Evolutionary conservation across 2,329 filamentous ascomycete species (phyloP).

Genomic region (Dactylellina parvicollis): DNA sequence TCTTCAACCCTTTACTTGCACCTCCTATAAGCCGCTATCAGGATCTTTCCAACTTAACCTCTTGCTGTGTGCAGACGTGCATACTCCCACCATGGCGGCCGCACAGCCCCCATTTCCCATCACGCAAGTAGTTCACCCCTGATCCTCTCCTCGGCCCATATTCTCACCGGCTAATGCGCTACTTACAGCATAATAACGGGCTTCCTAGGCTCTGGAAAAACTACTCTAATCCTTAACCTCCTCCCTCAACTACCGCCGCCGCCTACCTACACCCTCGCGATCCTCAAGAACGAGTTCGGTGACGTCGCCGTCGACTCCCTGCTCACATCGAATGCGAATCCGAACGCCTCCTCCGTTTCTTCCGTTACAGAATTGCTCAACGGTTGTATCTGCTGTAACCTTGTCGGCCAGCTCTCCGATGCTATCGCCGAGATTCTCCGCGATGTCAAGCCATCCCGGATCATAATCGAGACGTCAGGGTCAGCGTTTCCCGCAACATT

Average conservation of each 20-base stretch:
- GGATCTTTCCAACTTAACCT: background rate
- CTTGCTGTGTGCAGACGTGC: too few relatives aligned
- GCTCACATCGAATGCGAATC: constrained; percentile 68
- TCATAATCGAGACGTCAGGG: constrained; percentile 92
- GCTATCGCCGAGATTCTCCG: constrained; percentile 78
- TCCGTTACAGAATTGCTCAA: constrained; percentile 93
- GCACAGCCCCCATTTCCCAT: constrained; percentile 55
- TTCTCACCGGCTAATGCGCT: constrained; percentile 4
- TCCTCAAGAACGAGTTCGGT: constrained; percentile 98
- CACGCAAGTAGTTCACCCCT: constrained; percentile 40
- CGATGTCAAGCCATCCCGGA: constrained; percentile 74
- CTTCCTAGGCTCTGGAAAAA: constrained; percentile 96
- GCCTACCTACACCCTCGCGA: constrained; percentile 82
- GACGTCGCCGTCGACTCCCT: constrained; percentile 93
- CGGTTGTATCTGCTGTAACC: constrained; percentile 93
- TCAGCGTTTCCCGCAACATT: constrained; percentile 88
- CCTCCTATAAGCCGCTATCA: background rate
- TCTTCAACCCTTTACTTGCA: background rate
- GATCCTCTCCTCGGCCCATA: background rate
- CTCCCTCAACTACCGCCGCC: constrained; percentile 86
- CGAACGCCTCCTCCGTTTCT: constrained; percentile 78
- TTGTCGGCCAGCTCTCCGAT: constrained; percentile 86
- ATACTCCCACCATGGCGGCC: constrained; percentile 38
- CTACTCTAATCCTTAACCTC: constrained; percentile 92
- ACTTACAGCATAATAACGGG: constrained; percentile 95